Percentiles rank a stretch among this genome's conserved stretches.
Evolutionary conservation across 2,329 filamentous ascomycete species (phyloP).

Genomic region (Calonectria crousiana): DNA sequence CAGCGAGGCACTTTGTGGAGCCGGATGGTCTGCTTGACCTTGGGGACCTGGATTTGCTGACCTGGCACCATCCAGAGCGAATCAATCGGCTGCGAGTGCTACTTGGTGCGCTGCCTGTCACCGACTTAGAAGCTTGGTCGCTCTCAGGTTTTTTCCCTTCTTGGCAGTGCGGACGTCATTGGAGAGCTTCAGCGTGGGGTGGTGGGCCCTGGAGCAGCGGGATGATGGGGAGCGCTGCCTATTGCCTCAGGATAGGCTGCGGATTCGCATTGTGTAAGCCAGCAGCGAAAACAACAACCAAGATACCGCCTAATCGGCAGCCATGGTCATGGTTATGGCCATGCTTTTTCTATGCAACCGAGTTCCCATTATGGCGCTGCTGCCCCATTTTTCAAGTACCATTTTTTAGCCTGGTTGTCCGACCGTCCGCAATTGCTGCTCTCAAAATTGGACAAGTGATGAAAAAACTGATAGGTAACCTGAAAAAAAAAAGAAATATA

Average conservation of each 20-base stretch:
- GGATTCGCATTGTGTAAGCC: slow-evolving; percentile 8
- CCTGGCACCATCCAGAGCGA: slow-evolving; percentile 21
- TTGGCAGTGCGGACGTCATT: slow-evolving; percentile 26
- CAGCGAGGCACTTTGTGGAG: not conserved
- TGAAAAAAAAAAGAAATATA: not conserved
- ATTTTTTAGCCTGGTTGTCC: not conserved
- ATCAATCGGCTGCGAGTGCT: slow-evolving; percentile 20
- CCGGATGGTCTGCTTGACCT: not conserved
- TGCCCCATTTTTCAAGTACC: not conserved
- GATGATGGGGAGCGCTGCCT: slow-evolving; percentile 5
- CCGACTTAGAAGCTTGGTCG: slow-evolving; percentile 4
- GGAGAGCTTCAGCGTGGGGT: slow-evolving; percentile 27
- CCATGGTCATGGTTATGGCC: not conserved
- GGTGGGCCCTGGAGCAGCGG: slow-evolving; percentile 5
- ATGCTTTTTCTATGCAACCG: not conserved
- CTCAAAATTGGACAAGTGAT: not conserved
- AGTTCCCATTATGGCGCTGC: not conserved
- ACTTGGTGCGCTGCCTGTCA: slow-evolving; percentile 9
- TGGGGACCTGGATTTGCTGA: slow-evolving; percentile 14
- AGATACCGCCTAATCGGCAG: slow-evolving; percentile 1
- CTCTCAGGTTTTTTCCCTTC: slow-evolving; percentile 23
- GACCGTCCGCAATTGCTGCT: not conserved
- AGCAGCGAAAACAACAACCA: not conserved
- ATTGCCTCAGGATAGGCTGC: not conserved
- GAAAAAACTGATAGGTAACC: not conserved